These are phyloP conservation scores for Barnettozyma sp. DNA, from an alignment of 805 yeast genomes.

Conservation along the genomic window DNA sequence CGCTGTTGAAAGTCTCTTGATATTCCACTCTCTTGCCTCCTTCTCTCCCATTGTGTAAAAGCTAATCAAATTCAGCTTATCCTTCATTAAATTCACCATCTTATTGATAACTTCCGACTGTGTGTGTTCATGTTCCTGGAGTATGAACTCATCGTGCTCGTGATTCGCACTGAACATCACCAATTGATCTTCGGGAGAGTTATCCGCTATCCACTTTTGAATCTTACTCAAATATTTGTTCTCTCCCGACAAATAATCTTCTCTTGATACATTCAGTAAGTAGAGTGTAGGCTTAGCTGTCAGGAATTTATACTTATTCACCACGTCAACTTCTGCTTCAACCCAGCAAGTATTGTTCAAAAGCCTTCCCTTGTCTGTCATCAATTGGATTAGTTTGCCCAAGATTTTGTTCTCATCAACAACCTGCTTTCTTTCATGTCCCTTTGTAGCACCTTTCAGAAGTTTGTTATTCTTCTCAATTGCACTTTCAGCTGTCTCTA, in stretches of 20 bases:
- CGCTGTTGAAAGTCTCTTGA: conserved; percentile 67
- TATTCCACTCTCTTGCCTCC: conserved; percentile 87
- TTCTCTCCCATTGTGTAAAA: conserved; percentile 82
- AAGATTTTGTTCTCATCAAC: conserved; percentile 33
- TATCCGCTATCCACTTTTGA: conserved; percentile 55
- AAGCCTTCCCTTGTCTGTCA: conserved; percentile 59
- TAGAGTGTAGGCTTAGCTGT: conserved; percentile 89
- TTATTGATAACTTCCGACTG: conserved; percentile 50
- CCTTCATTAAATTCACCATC: conserved; percentile 60
- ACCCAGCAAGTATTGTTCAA: conserved; percentile 57
- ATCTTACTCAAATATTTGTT: conserved; percentile 49
- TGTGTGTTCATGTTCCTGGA: conserved; percentile 25
- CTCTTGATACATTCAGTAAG: conserved; percentile 64
- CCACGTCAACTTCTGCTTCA: conserved; percentile 53
- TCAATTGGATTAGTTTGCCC: conserved; percentile 37
- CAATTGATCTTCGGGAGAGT: conserved; percentile 62
- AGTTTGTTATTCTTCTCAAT: conserved; percentile 45
- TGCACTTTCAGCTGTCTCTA: conserved; percentile 57
- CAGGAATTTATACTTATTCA: conserved; percentile 64
- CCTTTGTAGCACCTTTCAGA: conserved; percentile 34
- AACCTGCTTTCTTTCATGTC: conserved; percentile 43
- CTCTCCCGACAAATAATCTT: conserved; percentile 50
- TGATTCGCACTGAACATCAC: conserved; percentile 60
- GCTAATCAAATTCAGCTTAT: conserved; percentile 62
- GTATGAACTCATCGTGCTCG: conserved; percentile 32